A percentile compares a stretch with the other conserved stretches of the same genome.
phyloP scores from a whole-genome alignment of 169 alveolate genomes.

The Plasmodium berghei region DNA sequence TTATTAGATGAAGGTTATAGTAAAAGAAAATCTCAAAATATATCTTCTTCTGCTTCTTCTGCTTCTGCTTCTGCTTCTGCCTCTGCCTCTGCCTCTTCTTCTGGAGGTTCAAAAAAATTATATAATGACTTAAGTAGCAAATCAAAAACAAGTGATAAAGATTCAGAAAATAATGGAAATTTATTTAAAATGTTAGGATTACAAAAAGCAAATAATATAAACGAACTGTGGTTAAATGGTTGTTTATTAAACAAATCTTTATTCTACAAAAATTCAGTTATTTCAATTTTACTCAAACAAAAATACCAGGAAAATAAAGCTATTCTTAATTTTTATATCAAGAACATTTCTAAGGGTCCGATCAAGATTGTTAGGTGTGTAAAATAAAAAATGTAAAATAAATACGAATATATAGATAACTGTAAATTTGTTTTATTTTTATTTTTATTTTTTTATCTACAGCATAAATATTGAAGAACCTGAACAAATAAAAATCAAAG shows the following conservation, averaged over 20 bases:
- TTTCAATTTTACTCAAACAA: conserved; percentile 49
- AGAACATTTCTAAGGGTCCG: conserved; percentile 40
- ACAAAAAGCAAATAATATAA: conserved; percentile 65
- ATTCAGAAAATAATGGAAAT: conserved; percentile 32
- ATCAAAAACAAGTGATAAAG: conserved; percentile 28
- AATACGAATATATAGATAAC: not conserved
- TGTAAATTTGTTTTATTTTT: not conserved
- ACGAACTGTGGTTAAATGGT: conserved; percentile 70
- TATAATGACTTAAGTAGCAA: conserved; percentile 27
- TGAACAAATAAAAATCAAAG: conserved; percentile 58
- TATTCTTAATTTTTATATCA: conserved; percentile 39
- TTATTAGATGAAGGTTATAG: conserved; percentile 31
- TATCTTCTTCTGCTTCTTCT: conserved; percentile 14
- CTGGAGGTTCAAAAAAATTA: conserved; percentile 27
- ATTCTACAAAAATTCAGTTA: conserved; percentile 26
- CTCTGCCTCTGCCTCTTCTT: conserved; percentile 8
- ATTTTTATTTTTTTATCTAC: not conserved
- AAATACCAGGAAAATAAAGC: conserved; percentile 56
- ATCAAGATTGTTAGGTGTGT: conserved; percentile 24
- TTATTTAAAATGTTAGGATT: conserved; percentile 38
- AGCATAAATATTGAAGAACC: conserved; percentile 54
- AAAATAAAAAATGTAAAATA: not conserved
- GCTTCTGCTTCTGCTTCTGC: not conserved
- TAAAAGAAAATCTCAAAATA: not conserved
- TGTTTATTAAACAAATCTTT: conserved; percentile 44